Base-by-base conservation (phyloP, 768 basidiomycete genomes). In the Leccinum broughii region DNA sequence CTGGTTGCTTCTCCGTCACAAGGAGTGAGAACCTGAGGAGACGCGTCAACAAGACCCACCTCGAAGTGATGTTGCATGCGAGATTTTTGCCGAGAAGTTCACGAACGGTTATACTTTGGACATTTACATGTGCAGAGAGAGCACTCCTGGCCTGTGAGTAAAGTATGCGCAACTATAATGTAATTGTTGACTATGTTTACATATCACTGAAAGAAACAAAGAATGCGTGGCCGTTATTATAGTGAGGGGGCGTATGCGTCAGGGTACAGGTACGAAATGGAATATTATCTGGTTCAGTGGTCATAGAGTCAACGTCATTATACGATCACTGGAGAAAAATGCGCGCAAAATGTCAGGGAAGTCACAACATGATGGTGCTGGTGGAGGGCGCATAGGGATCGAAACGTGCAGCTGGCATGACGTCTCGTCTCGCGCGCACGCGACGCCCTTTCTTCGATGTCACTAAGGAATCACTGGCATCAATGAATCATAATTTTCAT, bases 311-410 rank as follows among this genome's bases (percentile, higher is more conserved):
- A 30, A n/a, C 13, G 11, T n/a, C 44, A 15, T 6, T 11, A 8
- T 35, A 17, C 34, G 17, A 34, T 34, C 58, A 15, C 49, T 14
- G 22, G 39, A 28, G 14, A 6, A 24, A 34, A 14, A 46, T 5
- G 14, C 6, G 14, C 30, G 10, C 28, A 37, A 37, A 14, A 28
- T 20, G 5, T 22, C n/a, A 0, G 17, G 20, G 22, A 24, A 17
- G 28, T 59, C 54, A 66, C 17, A 63, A 54, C 56, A n/a, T 51
- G 35, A 60, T 24, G 4, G 65, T 51, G 51, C 65, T 57, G 9
- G 59, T 65, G 11, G 59, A 65, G 4, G 63, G 59, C 15, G 64
- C 59, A 20, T 24, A 55, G 20, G 64, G 64, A 55, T 59, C 60
- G 41, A 48, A 34, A 13, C 22, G 10, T 35, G 37, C n/a, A 39